A percentile compares a stretch with the other conserved stretches of the same genome.
These are phyloP conservation scores for Gossypium mustelinum DNA, from an alignment of 345 rosid species.

Conservation along the genomic window DNA sequence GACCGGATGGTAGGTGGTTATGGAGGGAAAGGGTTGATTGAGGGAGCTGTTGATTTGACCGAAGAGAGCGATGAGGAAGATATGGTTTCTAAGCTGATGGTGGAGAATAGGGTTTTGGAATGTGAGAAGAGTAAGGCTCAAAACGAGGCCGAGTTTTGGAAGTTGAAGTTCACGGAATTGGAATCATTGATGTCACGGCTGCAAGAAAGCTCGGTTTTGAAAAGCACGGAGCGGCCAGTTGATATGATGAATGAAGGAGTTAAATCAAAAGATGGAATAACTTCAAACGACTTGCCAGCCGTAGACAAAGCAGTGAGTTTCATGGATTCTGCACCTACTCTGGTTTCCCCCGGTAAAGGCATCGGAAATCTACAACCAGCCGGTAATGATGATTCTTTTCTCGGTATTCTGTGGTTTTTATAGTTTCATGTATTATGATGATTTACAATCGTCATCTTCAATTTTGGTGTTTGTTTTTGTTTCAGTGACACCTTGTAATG, in stretches of 20 bases:
- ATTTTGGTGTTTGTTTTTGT: slow-evolving; percentile 10
- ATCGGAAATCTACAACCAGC: slow-evolving; percentile 19
- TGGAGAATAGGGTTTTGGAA: slow-evolving; percentile 40
- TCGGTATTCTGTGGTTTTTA: neutral
- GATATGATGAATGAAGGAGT: slow-evolving; percentile 22
- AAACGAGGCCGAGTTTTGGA: slow-evolving; percentile 47
- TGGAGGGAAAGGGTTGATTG: slow-evolving; percentile 7
- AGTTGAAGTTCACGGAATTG: slow-evolving; percentile 44
- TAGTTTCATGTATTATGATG: neutral
- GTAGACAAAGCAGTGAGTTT: neutral
- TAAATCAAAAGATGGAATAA: neutral
- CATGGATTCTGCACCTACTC: neutral
- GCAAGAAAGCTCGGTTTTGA: slow-evolving; percentile 15
- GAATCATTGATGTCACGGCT: slow-evolving; percentile 24
- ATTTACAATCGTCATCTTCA: neutral
- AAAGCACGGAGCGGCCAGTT: slow-evolving; percentile 9
- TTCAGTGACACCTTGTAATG: slow-evolving; percentile 35
- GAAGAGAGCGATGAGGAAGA: slow-evolving; percentile 32
- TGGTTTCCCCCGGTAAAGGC: neutral
- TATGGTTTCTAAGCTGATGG: slow-evolving; percentile 37
- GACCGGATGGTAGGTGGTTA: neutral
- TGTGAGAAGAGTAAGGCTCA: slow-evolving; percentile 48
- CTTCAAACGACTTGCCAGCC: neutral
- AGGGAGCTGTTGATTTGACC: slow-evolving; percentile 32
- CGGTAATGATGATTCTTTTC: slow-evolving; percentile 19